Evolutionary conservation across 2,329 filamentous ascomycete species (phyloP).

Genomic region (Penicillium sp.): DNA sequence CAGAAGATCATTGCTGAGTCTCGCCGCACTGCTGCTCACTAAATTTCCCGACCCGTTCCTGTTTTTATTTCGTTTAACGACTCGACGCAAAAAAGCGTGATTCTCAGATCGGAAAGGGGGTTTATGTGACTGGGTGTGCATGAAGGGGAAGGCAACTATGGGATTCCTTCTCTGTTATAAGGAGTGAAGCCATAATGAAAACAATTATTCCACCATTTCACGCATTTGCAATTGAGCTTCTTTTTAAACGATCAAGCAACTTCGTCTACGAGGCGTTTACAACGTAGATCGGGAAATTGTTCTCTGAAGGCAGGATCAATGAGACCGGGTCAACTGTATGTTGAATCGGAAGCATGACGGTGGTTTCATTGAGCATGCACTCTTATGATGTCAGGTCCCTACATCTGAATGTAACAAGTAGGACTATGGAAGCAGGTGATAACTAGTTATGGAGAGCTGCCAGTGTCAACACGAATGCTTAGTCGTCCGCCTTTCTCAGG

Average conservation of each 20-base stretch:
- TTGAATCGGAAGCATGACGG: no score
- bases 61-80: slow-evolving; percentile 29
- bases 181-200: slow-evolving; percentile 31
- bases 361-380: no score
- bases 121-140: slow-evolving; percentile 24
- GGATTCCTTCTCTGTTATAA: slow-evolving; percentile 22
- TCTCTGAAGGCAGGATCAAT: no score
- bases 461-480: no score
- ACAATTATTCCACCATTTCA: slow-evolving; percentile 24
- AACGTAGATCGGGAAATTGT: background rate
- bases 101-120: slow-evolving; percentile 26
- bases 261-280: background rate
- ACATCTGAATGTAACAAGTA: no score
- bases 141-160: slow-evolving; percentile 30
- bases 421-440: no score
- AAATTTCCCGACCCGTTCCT: slow-evolving; percentile 40
- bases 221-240: slow-evolving; percentile 5
- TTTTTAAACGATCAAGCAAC: background rate
- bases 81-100: slow-evolving; percentile 26
- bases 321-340: no score
- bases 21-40: slow-evolving; percentile 66
- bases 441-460: no score
- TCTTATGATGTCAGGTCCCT: no score
- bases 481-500: no score
- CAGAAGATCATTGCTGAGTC: slow-evolving; percentile 96